Percentiles rank a stretch among this genome's conserved stretches.
Evolutionary conservation across 2,329 filamentous ascomycete genomes (phyloP).

Genomic region (Exophiala dermatitidis): DNA sequence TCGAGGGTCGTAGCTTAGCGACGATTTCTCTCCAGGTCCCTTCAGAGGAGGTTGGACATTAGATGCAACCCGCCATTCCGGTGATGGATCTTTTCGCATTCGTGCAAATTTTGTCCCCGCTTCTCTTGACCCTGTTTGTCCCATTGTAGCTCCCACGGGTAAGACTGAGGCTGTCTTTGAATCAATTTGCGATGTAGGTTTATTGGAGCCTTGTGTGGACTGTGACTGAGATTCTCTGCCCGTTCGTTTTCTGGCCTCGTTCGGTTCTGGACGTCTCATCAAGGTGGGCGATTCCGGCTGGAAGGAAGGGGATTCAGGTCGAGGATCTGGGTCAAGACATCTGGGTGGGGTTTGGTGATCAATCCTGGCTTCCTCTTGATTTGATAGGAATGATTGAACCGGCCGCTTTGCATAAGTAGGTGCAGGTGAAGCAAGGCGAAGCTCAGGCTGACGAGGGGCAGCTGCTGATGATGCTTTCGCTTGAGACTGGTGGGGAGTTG

Average conservation of each 20-base stretch:
- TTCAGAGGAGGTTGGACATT: too few species aligned
- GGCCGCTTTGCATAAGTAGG: not conserved
- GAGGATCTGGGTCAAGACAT: not conserved
- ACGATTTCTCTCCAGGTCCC: too few species aligned
- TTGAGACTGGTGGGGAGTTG: not conserved
- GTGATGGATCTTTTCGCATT: too few species aligned
- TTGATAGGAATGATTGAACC: not conserved
- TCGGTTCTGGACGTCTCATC: conserved; percentile 14
- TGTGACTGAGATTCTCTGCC: conserved; percentile 16
- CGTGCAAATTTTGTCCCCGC: not conserved
- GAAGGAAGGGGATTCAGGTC: conserved; percentile 22
- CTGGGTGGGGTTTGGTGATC: not conserved
- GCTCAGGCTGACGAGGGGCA: not conserved
- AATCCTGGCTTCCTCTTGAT: not conserved
- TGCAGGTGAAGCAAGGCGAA: not conserved
- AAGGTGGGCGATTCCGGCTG: conserved; percentile 21
- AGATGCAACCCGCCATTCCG: too few species aligned
- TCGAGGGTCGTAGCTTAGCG: too few species aligned
- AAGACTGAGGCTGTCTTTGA: not conserved
- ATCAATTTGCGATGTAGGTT: not conserved
- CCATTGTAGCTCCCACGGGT: not conserved
- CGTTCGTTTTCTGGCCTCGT: conserved; percentile 19
- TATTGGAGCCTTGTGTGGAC: conserved; percentile 14
- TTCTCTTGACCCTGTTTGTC: conserved; percentile 3
- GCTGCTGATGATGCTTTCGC: not conserved